Base-by-base conservation (phyloP, 2,329 filamentous ascomycete species). In the Beauveria pseudobassiana region DNA sequence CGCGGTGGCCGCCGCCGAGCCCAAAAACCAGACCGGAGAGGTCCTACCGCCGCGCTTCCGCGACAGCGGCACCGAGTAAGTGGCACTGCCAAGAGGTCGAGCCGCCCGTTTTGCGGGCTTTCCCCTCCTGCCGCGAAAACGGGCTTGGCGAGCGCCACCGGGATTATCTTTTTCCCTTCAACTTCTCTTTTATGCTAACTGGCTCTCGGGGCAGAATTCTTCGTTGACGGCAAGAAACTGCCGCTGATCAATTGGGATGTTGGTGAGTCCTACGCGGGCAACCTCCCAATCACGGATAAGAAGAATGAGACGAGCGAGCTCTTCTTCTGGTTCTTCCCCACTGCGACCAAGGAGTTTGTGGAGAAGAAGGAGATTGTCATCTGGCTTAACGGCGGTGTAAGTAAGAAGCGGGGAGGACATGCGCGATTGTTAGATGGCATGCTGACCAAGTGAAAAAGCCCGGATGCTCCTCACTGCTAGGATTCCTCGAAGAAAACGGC, bases 401-500 rank as follows among this genome's bases (percentile, higher is more conserved):
- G 72, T 69, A 6, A 5, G 24, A 48, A 18, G n/a, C 49, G 16
- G 26, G 26, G 20, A 38, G 7, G 16, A 28, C 24, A 45, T 45
- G 12, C 49, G 28, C 24, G 12, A 26, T 34, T 49, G 12, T 3
- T 20, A 5, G 30, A 40, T 18, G 20, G 28, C 18, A 2, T 3
- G 10, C 26, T 51, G 30, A 45, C 30, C 14, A 43, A 34, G 14
- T 40, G 18, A 16, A 6, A 16, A 26, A 82, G 78, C 82, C 82
- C n/a, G 82, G 81, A 26, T 85, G 81, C 67, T 79, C 78, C 38
- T 89, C 86, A 1, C 78, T 91, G 7, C 81, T 86, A 65, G 89
- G 88, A 8, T 77, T 93, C 1, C 71, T 93, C 10, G 88, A 90
- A 56, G 90, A 93, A 67, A 93, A 91, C 67, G 89, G 90, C 0